Base-by-base conservation (phyloP, 2,329 filamentous ascomycete genomes). In the Pseudofabraea citricarpa region DNA sequence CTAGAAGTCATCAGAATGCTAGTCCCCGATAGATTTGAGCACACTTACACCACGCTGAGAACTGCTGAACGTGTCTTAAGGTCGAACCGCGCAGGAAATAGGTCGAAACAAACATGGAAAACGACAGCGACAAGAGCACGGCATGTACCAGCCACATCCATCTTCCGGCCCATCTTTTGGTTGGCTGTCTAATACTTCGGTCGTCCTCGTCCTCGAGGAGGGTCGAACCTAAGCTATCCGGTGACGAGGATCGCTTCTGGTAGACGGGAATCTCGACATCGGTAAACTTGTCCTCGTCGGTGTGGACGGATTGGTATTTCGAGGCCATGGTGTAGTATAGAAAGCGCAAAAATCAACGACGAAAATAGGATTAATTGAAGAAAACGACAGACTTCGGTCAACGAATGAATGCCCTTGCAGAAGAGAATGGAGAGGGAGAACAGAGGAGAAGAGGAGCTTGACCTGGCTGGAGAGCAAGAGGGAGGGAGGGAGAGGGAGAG, bases 11-110 rank as follows among this genome's bases (percentile, higher is more conserved):
- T 55, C 40, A 53, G 49, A 50, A 10, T 43, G 40, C 29, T 18
- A 33, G n/a, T 18, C 4, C 0, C 31, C 27, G 13, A 24, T 19
- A 6, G 6, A 7, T n/a, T 8, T 16, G n/a, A 20, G 4, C 12
- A 15, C 46, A 58, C 69, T 49, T 60, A 73, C 70, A 72, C 40
- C 65, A 72, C 19, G 71, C 67, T 2, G 71, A 73, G 47, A 67
- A 73, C 24, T 67, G 58, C 44, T 61, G 52, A 7, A 61, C 55
- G 44, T 59, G 51, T 10, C 54, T 50, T 18, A 58, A 45, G 1
- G 60, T 62, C 38, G 59, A 56, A 13, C 50, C 41, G 35, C 51
- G 43, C 10, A 49, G 52, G 42, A 47, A 57, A 36, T 51, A 52
- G 20, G 54, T 47, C 21, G 52, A 51, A 36, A 53, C 38, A 24